Percentiles rank a stretch among this genome's conserved stretches.
These are phyloP conservation scores for Trichoderma pleuroti DNA, from an alignment of 2,329 filamentous ascomycete genomes.

Conservation along the genomic window DNA sequence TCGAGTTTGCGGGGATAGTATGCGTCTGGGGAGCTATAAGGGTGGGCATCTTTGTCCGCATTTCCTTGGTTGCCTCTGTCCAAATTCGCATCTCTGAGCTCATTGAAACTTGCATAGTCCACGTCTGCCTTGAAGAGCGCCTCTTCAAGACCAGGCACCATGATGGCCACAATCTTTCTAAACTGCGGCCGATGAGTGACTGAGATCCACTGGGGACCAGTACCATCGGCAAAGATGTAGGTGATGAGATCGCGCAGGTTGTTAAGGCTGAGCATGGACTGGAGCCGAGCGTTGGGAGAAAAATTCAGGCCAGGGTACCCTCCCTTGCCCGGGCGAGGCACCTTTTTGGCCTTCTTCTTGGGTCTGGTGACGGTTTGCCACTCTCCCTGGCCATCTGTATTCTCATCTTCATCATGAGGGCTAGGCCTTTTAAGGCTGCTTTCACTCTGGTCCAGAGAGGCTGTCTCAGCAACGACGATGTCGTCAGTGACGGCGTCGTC, in stretches of 20 bases:
- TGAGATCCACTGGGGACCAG: conserved; percentile 62
- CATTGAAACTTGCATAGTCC: conserved; percentile 47
- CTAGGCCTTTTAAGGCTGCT: conserved; percentile 48
- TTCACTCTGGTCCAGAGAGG: conserved; percentile 29
- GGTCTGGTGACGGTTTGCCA: conserved; percentile 56
- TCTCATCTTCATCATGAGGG: conserved; percentile 40
- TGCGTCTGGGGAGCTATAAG: conserved; percentile 52
- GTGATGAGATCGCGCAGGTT: conserved; percentile 61
- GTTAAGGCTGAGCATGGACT: conserved; percentile 59
- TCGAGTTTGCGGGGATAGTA: conserved; percentile 56
- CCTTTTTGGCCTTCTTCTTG: conserved; percentile 59
- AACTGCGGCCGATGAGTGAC: conserved; percentile 61
- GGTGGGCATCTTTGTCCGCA: conserved; percentile 31
- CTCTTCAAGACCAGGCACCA: conserved; percentile 88
- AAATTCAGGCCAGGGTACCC: conserved; percentile 60
- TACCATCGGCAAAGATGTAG: conserved; percentile 64
- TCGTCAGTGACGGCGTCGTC: conserved; percentile 16
- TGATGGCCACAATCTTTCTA: conserved; percentile 79
- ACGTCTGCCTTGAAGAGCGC: conserved; percentile 74
- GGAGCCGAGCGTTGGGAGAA: conserved; percentile 54
- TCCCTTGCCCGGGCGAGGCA: conserved; percentile 52
- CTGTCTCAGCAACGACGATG: conserved; percentile 18
- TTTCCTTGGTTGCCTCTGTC: conserved; percentile 29
- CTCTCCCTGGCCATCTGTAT: conserved; percentile 38
- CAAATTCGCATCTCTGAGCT: conserved; percentile 22